These are phyloP conservation scores for Fennellomyces sp. DNA, from an alignment of 371 early-diverging fungal genomes.

Conservation along the genomic window DNA sequence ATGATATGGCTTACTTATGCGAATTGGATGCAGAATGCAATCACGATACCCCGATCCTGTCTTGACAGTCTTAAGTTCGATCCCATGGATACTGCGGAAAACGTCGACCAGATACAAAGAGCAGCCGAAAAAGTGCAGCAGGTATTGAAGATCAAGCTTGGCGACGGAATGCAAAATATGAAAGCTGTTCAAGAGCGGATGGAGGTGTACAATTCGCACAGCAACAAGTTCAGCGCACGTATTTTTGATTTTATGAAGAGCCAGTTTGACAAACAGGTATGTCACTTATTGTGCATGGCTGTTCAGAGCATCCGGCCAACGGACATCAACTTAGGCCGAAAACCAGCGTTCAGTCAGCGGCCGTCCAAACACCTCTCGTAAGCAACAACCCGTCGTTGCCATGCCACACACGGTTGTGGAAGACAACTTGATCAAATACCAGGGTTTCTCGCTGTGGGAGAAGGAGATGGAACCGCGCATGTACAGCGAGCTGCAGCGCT, in stretches of 20 bases:
- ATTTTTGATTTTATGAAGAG: slow-evolving; percentile 77
- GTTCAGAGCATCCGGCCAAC: too few relatives aligned
- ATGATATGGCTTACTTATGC: neutral
- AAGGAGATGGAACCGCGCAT: slow-evolving; percentile 88
- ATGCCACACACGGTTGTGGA: slow-evolving; percentile 74
- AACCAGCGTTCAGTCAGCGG: slow-evolving; percentile 54
- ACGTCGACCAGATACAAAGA: slow-evolving; percentile 78
- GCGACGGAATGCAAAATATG: slow-evolving; percentile 75
- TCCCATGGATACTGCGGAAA: slow-evolving; percentile 78
- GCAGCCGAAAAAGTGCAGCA: slow-evolving; percentile 81
- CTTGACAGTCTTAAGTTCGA: slow-evolving; percentile 75
- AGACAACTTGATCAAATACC: slow-evolving; percentile 76
- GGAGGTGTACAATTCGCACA: slow-evolving; percentile 76
- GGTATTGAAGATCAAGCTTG: slow-evolving; percentile 74
- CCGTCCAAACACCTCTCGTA: slow-evolving; percentile 40
- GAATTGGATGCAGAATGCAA: slow-evolving; percentile 31
- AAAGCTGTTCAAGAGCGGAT: slow-evolving; percentile 79
- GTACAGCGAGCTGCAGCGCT: slow-evolving; percentile 84
- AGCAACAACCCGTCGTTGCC: slow-evolving; percentile 47
- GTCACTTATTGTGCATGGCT: neutral
- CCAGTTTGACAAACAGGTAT: slow-evolving; percentile 66
- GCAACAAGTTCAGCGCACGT: slow-evolving; percentile 78
- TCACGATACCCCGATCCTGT: slow-evolving; percentile 41
- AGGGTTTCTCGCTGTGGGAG: slow-evolving; percentile 90
- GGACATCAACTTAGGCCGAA: too few relatives aligned